phyloP scores from a whole-genome alignment of 306 rosid genomes.

The Citrullus colocynthis region DNA sequence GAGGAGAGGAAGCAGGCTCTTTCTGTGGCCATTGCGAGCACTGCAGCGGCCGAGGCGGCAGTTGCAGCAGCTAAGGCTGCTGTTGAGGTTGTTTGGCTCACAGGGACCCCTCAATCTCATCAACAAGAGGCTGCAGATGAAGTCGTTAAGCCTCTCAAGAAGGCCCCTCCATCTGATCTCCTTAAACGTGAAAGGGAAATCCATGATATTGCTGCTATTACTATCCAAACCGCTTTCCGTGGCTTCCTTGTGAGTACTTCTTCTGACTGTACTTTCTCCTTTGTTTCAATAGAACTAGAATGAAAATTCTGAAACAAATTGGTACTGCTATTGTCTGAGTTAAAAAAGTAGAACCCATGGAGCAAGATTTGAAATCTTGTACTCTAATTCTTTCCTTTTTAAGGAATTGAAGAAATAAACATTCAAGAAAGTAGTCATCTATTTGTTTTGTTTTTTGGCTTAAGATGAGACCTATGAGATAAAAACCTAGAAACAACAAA shows the following conservation, averaged over 20 bases:
- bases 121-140: constrained; percentile 2
- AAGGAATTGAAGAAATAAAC: neutral
- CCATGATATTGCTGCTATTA: constrained; percentile 45
- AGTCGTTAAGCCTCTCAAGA: constrained; percentile 14
- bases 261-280: constrained; percentile 5
- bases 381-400: neutral
- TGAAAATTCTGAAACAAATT: neutral
- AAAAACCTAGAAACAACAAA: neutral
- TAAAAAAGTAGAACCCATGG: neutral
- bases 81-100: constrained; percentile 33
- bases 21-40: constrained; percentile 44
- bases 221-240: constrained; percentile 67
- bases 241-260: constrained; percentile 70
- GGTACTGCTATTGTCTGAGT: neutral
- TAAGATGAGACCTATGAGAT: neutral
- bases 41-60: constrained; percentile 49
- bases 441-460: neutral
- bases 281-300: neutral
- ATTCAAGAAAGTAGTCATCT: neutral
- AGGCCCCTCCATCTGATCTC: constrained; percentile 14
- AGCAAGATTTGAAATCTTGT: neutral
- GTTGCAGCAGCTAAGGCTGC: constrained; percentile 43
- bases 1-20: constrained; percentile 50
- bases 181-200: constrained; percentile 19
- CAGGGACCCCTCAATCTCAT: constrained; percentile 26